Base-by-base conservation (phyloP, 768 basidiomycete species). In the Lanmaoa rubissima region DNA sequence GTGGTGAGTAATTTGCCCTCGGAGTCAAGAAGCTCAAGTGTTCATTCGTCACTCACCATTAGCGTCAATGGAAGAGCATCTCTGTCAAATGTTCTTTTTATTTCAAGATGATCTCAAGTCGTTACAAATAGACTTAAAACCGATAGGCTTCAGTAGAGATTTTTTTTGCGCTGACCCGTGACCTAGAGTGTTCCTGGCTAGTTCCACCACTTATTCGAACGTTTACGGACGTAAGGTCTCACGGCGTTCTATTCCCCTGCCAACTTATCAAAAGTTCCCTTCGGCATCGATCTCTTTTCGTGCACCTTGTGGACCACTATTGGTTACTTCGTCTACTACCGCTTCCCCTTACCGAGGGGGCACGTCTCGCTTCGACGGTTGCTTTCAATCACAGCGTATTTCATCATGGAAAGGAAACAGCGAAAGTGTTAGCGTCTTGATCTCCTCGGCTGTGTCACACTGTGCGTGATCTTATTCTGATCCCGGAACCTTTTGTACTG, bases 331-430 rank as follows among this genome's bases (percentile, higher is more conserved):
- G 46, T 19, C 19, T 8, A 19, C 13, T 21, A 1, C 32, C 19
- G 13, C 13, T 9, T 21, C 4, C 46, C 32, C 14, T 40, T 10
- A 17, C 26, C 26, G 35, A n/a, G 26, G 17, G 8, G 34, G 13
- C 14, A 28, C 46, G n/a, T 31, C 39, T 6, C 44, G 21, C 44
- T 31, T 26, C 21, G 13, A 26, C 13, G n/a, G 16, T 17, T 40
- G 9, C 39, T 19, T 40, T 40, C 17, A 4, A 10, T 21, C 21
- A 43, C 42, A 43, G 7, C 31, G 32, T 21, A 5, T 5, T 34
- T 19, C 14, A 26, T 32, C 61, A 53, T 63, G 61, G 61, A 59
- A 63, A 59, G 19, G 19, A 48, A 62, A 17, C 16, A 49, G 54
- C 48, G 19, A 47, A 59, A 53, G 38, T 8, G 39, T 36, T 26